Evolutionary conservation across 1,284 basidiomycete species (phyloP), one percentile per base, ranked within the genome.

Genomic region (Mycosarcoma maydis): DNA sequence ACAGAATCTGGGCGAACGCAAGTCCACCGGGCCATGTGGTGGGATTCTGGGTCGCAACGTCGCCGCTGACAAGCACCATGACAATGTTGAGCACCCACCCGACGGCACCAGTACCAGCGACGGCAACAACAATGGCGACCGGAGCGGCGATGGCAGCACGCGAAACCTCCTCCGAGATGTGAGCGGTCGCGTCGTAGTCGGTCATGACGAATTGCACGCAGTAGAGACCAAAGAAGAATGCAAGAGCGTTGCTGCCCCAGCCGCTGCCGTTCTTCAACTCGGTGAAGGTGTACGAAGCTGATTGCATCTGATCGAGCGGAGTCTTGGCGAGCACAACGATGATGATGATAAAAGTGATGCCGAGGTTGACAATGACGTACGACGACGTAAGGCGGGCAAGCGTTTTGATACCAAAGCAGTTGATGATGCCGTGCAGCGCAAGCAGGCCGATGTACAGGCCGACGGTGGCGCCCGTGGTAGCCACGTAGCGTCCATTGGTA

Each of bases 81-180:
- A 89, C 88, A 73, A 83, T 82, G 75, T 82, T 82, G 71, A 80
- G 79, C 38, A 83, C 43, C 77, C 78, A 78, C 38, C 75, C 77
- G 44, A 77, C 38, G 20, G 76, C 47, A 37, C 78, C 73, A 16
- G 76, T 80, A 37, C 72, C 75, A 10, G 48, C 84, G 27, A 94
- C 92, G 51, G 93, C 93, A 46, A 93, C 89, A 79, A 94, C 88
- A 77, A 94, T 93, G 10, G 91, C 92, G 38, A 88, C 83, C 11
- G 83, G 83, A 3, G 83, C 92, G 52, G 92, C 90, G 73, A 92
- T 91, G 3, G 92, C 90, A 9, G 94, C 93, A 45, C 90, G 87
- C 76, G 88, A 88, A 30, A 96, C 91, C 83, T 96, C 94, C 79
- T 96, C 93, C 6, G 90, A 91, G 66, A 96, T 95, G 82, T 96